These are phyloP conservation scores for Lactifluus subvellereus DNA, from an alignment of 768 basidiomycete genomes.

Conservation along the genomic window DNA sequence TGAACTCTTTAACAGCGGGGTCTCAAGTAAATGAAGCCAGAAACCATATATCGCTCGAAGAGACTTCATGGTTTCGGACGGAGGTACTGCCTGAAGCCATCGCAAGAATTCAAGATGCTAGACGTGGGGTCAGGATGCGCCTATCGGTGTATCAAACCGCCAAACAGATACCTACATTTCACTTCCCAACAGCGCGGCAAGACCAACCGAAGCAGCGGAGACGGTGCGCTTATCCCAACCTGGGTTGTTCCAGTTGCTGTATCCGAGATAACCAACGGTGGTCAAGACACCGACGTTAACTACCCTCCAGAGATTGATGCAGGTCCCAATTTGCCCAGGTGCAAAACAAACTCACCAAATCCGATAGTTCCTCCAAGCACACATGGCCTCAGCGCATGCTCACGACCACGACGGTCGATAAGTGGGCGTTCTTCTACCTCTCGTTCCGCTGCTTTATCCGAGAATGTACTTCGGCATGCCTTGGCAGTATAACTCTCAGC, in stretches of 20 bases:
- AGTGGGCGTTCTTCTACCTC: conserved; percentile 49
- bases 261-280: conserved; percentile 56
- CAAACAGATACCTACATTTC: conserved; percentile 52
- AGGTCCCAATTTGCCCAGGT: not conserved
- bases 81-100: not conserved
- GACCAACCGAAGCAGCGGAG: conserved; percentile 50
- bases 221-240: conserved; percentile 61
- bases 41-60: not conserved
- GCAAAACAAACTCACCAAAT: conserved; percentile 39
- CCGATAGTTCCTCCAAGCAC: conserved; percentile 61
- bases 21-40: not conserved
- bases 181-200: conserved; percentile 55
- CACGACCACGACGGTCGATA: conserved; percentile 49
- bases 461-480: conserved; percentile 51
- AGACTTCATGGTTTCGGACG: not conserved
- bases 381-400: conserved; percentile 54
- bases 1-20: not conserved
- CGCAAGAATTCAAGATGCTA: not conserved
- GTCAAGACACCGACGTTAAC: conserved; percentile 63
- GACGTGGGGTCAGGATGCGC: not conserved
- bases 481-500: conserved; percentile 61
- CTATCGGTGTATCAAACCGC: not conserved
- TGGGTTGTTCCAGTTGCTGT: conserved; percentile 56
- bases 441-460: conserved; percentile 53
- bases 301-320: conserved; percentile 25